Base-by-base conservation (phyloP, 2,329 filamentous ascomycete genomes). In the Fusarium torreyae region DNA sequence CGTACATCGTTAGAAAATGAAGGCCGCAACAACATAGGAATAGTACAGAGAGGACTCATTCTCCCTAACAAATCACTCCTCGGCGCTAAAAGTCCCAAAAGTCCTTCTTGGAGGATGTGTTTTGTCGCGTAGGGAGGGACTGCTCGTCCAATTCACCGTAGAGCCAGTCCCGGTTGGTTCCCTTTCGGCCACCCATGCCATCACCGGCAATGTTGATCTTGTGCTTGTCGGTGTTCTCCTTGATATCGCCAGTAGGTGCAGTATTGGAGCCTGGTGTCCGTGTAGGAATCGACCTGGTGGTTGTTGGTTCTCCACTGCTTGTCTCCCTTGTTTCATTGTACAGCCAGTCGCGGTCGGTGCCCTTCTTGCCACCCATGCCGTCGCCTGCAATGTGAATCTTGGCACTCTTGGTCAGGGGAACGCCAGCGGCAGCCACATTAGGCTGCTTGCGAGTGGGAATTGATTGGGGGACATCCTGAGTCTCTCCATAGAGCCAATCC, bases 161-260 rank as follows among this genome's bases (percentile, higher is more conserved):
- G 18, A 87, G 80, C 88, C 89, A 91, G 70, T 83, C 78, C 58
- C 86, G 81, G 53, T 84, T 80, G 51, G 83, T 80, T 43, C 84
- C 86, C 76, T 85, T 87, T 70, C 82, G 82, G 51, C 87, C 87
- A 44, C 89, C 89, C 89, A 91, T 91, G 54, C 90, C 89, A 69
- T 90, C 86, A 26, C 88, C 88, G 2, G 80, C 84, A 57, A 86
- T 86, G 42, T 78, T 80, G 36, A 83, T 82, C 59, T 63, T 67
- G 33, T 65, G 63, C n/a, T 60, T 66, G n/a, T 60, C 63, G 14
- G 61, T 66, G 18, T 56, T 61, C 20, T 72, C 66, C 52, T 55
- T 56, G 59, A 60, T 58, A 34, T 55, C 61, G 40, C 40, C 51
- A 7, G 45, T 39, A 14, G 63, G 43, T 13, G 34, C 40, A 17